Percentiles rank a stretch among this genome's conserved stretches.
phyloP scores from a whole-genome alignment of 2,329 filamentous ascomycete species.

The Neonectria neomacrospora region DNA sequence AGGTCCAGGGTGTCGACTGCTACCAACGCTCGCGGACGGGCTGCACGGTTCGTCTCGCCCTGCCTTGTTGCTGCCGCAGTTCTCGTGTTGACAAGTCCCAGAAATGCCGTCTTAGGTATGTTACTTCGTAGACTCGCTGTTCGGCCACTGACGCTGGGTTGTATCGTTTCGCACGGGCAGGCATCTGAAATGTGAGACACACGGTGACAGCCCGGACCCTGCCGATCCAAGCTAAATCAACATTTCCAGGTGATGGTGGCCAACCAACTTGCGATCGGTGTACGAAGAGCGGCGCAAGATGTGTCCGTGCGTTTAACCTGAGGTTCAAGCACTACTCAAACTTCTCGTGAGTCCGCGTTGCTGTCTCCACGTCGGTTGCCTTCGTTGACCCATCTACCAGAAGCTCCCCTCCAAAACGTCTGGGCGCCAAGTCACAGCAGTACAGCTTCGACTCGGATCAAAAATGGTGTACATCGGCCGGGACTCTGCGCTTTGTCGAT shows the following conservation, averaged over 20 bases:
- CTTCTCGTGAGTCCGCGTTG: background rate
- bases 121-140: background rate
- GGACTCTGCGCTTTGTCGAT: constrained; percentile 6
- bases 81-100: background rate
- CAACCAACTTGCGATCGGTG: constrained; percentile 14
- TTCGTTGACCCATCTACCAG: background rate
- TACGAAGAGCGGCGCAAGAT: constrained; percentile 3
- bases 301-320: constrained; percentile 14
- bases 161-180: background rate
- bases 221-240: background rate
- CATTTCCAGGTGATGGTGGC: constrained; percentile 5
- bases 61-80: background rate
- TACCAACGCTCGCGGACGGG: constrained; percentile 9
- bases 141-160: background rate
- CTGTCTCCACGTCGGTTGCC: background rate
- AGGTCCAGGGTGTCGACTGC: background rate
- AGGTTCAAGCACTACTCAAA: constrained; percentile 19
- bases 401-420: background rate
- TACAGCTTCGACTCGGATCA: constrained; percentile 13
- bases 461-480: constrained; percentile 1
- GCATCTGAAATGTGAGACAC: constrained; percentile 12
- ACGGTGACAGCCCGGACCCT: too few species aligned
- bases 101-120: constrained; percentile 19
- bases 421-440: constrained; percentile 1
- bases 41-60: constrained; percentile 1